phyloP scores from a whole-genome alignment of 2,329 filamentous ascomycete species.

The Fusarium armeniacum region DNA sequence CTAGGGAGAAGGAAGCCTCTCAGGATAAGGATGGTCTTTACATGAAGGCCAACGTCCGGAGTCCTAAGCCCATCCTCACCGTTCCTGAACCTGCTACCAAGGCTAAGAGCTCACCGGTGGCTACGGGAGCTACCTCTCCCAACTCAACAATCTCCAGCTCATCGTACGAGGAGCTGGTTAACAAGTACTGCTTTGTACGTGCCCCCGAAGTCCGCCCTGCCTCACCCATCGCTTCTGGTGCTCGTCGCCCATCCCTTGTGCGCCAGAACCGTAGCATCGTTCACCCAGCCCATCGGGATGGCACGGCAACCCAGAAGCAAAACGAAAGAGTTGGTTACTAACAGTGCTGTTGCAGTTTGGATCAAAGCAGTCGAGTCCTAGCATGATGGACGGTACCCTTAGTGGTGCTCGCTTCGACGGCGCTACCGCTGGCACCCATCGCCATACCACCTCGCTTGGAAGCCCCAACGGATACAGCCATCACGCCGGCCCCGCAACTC shows the following conservation, averaged over 20 bases:
- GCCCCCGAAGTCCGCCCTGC: constrained; percentile 59
- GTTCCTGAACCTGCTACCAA: constrained; percentile 40
- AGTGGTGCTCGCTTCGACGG: constrained; percentile 58
- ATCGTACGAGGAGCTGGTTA: constrained; percentile 95
- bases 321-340: constrained; percentile 56
- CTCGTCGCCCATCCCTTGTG: constrained; percentile 41
- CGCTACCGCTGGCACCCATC: constrained; percentile 20
- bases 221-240: constrained; percentile 39
- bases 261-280: constrained; percentile 32
- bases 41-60: constrained; percentile 64
- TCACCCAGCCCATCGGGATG: constrained; percentile 38
- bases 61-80: constrained; percentile 48
- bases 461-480: constrained; percentile 32
- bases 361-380: constrained; percentile 69
- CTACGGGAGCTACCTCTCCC: constrained; percentile 66
- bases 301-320: constrained; percentile 36
- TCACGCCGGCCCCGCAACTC: constrained; percentile 58
- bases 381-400: constrained; percentile 64
- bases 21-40: constrained; percentile 71
- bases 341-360: constrained; percentile 67
- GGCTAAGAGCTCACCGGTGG: constrained; percentile 34
- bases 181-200: constrained; percentile 99
- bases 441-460: constrained; percentile 29
- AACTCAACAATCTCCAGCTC: constrained; percentile 78
- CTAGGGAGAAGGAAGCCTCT: constrained; percentile 74